Conservation (phyloP, 768 basidiomycete species). For the Tylopilus sp. region DNA sequence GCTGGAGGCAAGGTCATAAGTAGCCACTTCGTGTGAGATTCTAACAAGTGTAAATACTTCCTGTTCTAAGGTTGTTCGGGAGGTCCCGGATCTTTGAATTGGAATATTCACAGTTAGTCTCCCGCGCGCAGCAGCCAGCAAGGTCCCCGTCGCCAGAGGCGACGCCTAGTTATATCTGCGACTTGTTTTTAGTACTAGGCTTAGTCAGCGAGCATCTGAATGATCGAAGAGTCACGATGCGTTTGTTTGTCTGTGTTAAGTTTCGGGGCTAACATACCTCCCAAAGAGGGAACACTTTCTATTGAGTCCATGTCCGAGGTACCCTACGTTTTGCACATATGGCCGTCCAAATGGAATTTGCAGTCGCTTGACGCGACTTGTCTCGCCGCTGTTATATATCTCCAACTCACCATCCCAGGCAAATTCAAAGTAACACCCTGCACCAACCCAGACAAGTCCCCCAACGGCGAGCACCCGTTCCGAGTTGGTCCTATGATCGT, state of each 20-base stretch:
- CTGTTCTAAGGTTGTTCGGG: no score
- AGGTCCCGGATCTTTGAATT: no score
- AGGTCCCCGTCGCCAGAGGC: no score
- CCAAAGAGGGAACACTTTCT: not conserved
- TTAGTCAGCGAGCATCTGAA: no score
- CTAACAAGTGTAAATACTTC: no score
- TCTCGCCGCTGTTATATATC: slow-evolving; percentile 61
- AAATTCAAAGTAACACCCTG: slow-evolving; percentile 60
- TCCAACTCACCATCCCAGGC: slow-evolving; percentile 69
- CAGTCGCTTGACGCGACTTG: slow-evolving; percentile 67
- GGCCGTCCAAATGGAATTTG: slow-evolving; percentile 65
- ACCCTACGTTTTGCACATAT: slow-evolving; percentile 50
- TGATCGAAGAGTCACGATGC: not conserved
- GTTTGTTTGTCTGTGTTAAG: slow-evolving; percentile 17
- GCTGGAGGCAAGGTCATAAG: no score
- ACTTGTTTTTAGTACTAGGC: no score
- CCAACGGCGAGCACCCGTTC: slow-evolving; percentile 50
- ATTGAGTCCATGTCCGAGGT: slow-evolving; percentile 16
- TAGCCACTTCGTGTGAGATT: no score
- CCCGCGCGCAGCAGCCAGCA: no score
- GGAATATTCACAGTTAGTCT: no score
- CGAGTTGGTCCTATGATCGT: not conserved
- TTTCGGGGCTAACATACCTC: not conserved
- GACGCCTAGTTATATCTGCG: no score
- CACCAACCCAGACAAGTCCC: slow-evolving; percentile 67